phyloP scores from a whole-genome alignment of 371 early-diverging fungal genomes.

The Mucor velutinosus region DNA sequence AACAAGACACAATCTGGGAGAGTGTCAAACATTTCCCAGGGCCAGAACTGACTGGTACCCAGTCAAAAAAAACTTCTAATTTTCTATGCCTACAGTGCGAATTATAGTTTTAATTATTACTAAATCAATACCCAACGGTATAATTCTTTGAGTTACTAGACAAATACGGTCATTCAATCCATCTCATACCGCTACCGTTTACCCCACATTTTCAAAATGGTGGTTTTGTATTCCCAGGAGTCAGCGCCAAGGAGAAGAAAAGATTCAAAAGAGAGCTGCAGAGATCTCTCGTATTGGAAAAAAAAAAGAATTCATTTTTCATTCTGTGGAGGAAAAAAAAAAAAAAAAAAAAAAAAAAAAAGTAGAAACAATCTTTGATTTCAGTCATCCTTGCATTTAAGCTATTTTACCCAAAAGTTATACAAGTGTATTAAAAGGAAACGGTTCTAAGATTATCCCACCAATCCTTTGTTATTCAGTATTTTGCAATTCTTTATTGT shows the following conservation, averaged over 20 bases:
- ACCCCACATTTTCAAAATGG: not conserved
- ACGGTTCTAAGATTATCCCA: not conserved
- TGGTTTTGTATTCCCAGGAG: not conserved
- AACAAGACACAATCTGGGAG: conserved; percentile 10
- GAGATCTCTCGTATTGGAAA: not conserved
- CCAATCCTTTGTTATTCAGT: not conserved
- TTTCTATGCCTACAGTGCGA: not conserved
- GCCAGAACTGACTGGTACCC: conserved; percentile 13
- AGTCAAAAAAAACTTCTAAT: not conserved
- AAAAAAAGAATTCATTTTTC: not conserved
- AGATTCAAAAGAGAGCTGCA: not conserved
- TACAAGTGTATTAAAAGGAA: not conserved
- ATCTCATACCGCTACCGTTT: not conserved
- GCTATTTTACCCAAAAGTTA: not conserved
- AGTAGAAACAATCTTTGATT: not conserved
- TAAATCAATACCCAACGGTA: not conserved
- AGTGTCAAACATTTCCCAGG: conserved; percentile 25
- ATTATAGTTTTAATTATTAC: not conserved
- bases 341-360: too few species aligned
- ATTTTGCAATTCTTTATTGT: not conserved
- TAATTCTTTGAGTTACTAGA: not conserved
- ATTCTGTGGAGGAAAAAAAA: not conserved
- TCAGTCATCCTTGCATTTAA: not conserved
- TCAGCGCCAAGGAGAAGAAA: not conserved
- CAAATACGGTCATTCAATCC: not conserved